A percentile compares a stretch with the other conserved stretches of the same genome.
Conservation (phyloP, 305 asterid genomes). For the Striga hermonthica region DNA sequence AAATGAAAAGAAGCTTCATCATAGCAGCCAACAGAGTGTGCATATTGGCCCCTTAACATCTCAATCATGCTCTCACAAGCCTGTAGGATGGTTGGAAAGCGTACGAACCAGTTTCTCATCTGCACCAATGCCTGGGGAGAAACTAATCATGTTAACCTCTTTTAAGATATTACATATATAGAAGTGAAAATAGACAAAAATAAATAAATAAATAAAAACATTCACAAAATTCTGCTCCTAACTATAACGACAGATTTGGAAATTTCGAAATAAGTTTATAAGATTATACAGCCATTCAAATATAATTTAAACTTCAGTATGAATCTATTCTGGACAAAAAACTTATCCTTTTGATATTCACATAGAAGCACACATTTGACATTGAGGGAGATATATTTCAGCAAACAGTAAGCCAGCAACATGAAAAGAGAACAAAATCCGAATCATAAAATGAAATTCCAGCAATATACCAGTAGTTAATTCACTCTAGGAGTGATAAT, state of each 20-base stretch:
- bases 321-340: conserved; percentile 23
- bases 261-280: conserved; percentile 3
- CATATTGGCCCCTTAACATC: conserved; percentile 96
- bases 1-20: conserved; percentile 85
- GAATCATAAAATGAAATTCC: conserved; percentile 11
- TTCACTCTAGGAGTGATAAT: conserved; percentile 27
- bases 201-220: conserved; percentile 24
- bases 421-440: conserved; percentile 1
- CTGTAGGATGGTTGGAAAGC: conserved; percentile 92
- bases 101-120: conserved; percentile 81
- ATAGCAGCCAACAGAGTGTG: conserved; percentile 84
- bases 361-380: conserved; percentile 2
- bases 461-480: conserved; percentile 21
- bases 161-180: conserved; percentile 3
- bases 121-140: conserved; percentile 76
- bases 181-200: conserved; percentile 13
- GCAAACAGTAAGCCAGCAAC: conserved; percentile 15
- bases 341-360: conserved; percentile 13
- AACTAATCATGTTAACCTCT: conserved; percentile 17
- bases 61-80: conserved; percentile 85
- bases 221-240: conserved; percentile 14
- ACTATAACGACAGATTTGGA: conserved; percentile 3
- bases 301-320: conserved; percentile 3
- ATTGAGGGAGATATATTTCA: conserved; percentile 8
- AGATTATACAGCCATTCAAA: conserved; percentile 13